Evolutionary conservation across 2,329 filamentous ascomycete genomes (phyloP), one percentile per base, ranked within the genome.

Genomic region (Microascus cirrosus): DNA sequence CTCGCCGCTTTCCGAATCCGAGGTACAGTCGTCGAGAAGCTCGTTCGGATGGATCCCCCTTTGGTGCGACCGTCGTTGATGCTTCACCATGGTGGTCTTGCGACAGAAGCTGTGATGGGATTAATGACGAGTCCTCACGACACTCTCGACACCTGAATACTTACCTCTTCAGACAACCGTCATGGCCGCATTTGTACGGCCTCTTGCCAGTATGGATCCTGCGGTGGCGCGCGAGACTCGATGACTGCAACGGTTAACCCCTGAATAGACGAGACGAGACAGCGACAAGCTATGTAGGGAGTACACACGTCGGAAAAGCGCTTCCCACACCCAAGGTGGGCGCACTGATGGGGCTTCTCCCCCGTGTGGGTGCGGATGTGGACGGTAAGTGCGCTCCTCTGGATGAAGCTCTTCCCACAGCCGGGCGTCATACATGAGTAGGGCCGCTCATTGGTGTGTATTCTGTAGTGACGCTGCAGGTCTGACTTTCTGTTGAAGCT

Each of bases 401-500:
- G 85, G 62, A 87, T 87, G 68, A 88, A 88, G 69, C 82, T 84
- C 72, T 88, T 87, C 52, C 82, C 81, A 65, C 85, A 88, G 6
- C 78, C 81, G 10, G 76, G 75, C 10, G 75, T 79, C 58, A 73
- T 74, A 70, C 84, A 88, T 34, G 77, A 75, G 67, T 86, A 87
- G 11, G 85, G 85, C 22, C 84, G 75, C 69, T 87, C 84, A 66
- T 87, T 87, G 57, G 85, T 88, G 70, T 88, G 85, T 65, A 87
- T 88, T 61, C 85, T 79, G 66, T 85, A 85, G 66, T 88, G 85
- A 66, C 85, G 78, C 65, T 86, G 83, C 60, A 88, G 73, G 64
- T 87, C 85, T 20, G 85, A 87, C 69, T 87, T 87, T 65, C 85
- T 78, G 70, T 87, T 87, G 74, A 88, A 88, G 71, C 82, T 85